phyloP scores from a whole-genome alignment of 2,329 filamentous ascomycete genomes.

The Emmonsiellopsis sp. region DNA sequence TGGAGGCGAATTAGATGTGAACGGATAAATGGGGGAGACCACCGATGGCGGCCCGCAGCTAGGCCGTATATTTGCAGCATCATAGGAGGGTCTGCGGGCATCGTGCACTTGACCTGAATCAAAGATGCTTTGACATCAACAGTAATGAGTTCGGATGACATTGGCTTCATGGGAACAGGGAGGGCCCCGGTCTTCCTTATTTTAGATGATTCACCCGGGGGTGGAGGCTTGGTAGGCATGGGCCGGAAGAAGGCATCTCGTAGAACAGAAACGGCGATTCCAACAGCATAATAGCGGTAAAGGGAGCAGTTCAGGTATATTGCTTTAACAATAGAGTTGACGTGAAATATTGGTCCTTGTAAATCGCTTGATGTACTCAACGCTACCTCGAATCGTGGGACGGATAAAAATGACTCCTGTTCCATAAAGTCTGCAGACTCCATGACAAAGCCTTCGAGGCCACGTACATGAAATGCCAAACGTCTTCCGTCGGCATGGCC shows the following conservation, averaged over 20 bases:
- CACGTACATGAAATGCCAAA: constrained; percentile 68
- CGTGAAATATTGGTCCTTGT: constrained; percentile 77
- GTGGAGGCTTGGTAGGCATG: not conserved
- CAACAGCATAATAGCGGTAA: constrained; percentile 83
- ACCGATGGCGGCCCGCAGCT: constrained; percentile 75
- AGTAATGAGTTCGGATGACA: constrained; percentile 57
- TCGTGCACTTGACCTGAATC: constrained; percentile 76
- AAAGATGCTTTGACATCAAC: constrained; percentile 74
- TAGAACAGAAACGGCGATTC: constrained; percentile 69
- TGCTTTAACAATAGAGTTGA: constrained; percentile 71
- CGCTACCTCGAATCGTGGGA: constrained; percentile 80
- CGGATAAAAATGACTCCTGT: constrained; percentile 70
- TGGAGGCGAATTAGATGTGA: constrained; percentile 75
- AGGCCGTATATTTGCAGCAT: constrained; percentile 83
- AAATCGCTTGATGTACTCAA: constrained; percentile 77
- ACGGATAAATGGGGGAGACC: constrained; percentile 72
- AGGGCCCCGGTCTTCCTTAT: not conserved
- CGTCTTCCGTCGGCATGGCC: constrained; percentile 64
- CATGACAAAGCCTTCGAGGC: constrained; percentile 82
- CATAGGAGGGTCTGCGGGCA: constrained; percentile 81
- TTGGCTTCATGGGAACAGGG: not conserved
- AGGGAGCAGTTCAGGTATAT: constrained; percentile 82
- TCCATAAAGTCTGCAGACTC: constrained; percentile 80
- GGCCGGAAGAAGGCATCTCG: constrained; percentile 50
- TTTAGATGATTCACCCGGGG: not conserved